Base-by-base conservation (phyloP, 23 red algal species). In the Gracilaria gracilis region DNA sequence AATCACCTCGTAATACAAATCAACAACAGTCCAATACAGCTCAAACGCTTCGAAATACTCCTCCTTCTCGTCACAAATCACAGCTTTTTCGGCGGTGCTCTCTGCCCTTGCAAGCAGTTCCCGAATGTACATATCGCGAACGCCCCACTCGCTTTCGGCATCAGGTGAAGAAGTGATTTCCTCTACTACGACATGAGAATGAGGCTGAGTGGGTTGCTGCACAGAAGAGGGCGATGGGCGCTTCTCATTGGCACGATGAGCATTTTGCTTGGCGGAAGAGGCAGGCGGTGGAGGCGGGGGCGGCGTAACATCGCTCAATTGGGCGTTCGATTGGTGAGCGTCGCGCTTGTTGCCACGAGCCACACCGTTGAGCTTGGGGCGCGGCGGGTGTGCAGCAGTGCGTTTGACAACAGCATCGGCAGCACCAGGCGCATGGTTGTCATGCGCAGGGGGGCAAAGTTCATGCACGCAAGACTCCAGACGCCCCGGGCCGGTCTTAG, bases 1-100 rank as follows among this genome's bases (percentile, higher is more conserved):
- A 34, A 94, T 94, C n/a, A 94, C 50, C 75, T 88, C 87, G 37
- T 80, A 87, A 42, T 88, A 94, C 83, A 94, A 74, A 21, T 87
- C 92, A 20, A 94, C 92, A 17, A 88, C 92, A n/a, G 44, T 70
- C 16, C 74, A 81, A 65, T 94, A 94, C 83, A 94, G 75, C 29
- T 87, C 84, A 61, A 81, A 83, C 23, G 92, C 92, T 44, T 80
- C 76, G 51, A 87, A 71, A 67, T 94, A 94, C 51, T 94, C 67
- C 8, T 88, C 92, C 42, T 82, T 88, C 77, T 88, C 84, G 66
- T 94, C 92, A 42, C 58, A 81, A n/a, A 61, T 59, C 31, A 88
- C 92, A 0, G 92, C 92, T 29, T 74, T 25, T 21, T 87, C 84
- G 55, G 92, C 92, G 1, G 92, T 94, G 24, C 59, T 74, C 51